phyloP scores from a whole-genome alignment of 2,329 filamentous ascomycete genomes.

The Fusarium compactum region DNA sequence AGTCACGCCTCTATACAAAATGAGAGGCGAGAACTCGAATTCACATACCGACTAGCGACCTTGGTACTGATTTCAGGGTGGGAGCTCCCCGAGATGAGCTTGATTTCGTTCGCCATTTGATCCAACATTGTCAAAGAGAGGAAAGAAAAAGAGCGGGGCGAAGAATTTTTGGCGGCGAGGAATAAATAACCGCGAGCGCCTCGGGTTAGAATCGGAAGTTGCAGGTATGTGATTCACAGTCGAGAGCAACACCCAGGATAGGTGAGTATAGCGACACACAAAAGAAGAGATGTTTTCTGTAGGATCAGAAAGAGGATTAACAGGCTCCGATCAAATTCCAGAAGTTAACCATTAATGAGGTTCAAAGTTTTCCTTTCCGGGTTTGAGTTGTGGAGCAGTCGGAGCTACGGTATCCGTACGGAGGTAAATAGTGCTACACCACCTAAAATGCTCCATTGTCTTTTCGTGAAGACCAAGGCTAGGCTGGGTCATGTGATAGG shows the following conservation, averaged over 20 bases:
- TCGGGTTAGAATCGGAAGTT: conserved; percentile 24
- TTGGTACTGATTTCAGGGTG: conserved; percentile 62
- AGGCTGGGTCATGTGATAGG: conserved; percentile 43
- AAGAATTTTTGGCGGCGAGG: conserved; percentile 46
- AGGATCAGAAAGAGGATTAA: conserved; percentile 1
- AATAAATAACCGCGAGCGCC: conserved; percentile 42
- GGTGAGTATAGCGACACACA: conserved; percentile 8
- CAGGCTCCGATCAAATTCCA: conserved; percentile 36
- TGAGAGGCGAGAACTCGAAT: conserved; percentile 16
- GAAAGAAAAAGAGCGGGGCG: conserved; percentile 45
- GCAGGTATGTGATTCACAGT: conserved; percentile 40
- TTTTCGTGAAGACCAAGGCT: neutral
- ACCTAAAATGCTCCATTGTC: neutral
- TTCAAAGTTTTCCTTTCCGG: conserved; percentile 47
- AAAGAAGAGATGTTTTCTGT: neutral
- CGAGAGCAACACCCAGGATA: conserved; percentile 27
- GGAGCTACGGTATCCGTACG: conserved; percentile 19
- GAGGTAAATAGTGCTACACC: conserved; percentile 4
- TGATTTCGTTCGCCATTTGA: conserved; percentile 66
- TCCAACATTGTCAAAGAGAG: conserved; percentile 52
- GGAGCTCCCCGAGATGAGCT: conserved; percentile 63
- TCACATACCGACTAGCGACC: conserved; percentile 59
- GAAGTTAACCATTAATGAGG: conserved; percentile 17
- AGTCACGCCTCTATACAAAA: neutral
- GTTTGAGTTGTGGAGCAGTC: conserved; percentile 41